A percentile compares a stretch with the other conserved stretches of the same genome.
phyloP scores from a whole-genome alignment of 1,284 basidiomycete genomes.

The Leucoagaricus sp. region DNA sequence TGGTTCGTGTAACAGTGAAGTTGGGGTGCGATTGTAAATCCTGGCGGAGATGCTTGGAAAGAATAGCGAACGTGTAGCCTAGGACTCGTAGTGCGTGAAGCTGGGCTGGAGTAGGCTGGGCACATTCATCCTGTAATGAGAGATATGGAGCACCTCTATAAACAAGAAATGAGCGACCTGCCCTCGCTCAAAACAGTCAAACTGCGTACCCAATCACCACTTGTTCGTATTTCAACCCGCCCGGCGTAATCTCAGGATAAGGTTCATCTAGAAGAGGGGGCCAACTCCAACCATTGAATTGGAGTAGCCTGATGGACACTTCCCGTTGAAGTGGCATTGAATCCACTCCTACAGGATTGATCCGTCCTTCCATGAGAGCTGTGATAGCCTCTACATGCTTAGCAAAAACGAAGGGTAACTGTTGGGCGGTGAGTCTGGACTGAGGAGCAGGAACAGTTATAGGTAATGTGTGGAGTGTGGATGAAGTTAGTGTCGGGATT shows the following conservation, averaged over 20 bases:
- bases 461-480: slow-evolving; percentile 12
- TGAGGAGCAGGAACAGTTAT: slow-evolving; percentile 14
- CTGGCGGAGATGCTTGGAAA: slow-evolving; percentile 34
- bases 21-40: slow-evolving; percentile 24
- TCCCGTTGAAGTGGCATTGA: slow-evolving; percentile 24
- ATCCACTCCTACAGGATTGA: slow-evolving; percentile 19
- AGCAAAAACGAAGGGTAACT: slow-evolving; percentile 38
- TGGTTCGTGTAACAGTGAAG: slow-evolving; percentile 28
- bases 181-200: background rate
- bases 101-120: slow-evolving; percentile 60
- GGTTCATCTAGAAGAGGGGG: slow-evolving; percentile 61
- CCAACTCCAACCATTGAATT: slow-evolving; percentile 60
- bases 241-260: slow-evolving; percentile 41
- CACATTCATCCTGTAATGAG: slow-evolving; percentile 47
- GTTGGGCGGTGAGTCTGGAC: slow-evolving; percentile 16
- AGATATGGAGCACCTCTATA: slow-evolving; percentile 63
- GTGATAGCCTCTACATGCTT: slow-evolving; percentile 51
- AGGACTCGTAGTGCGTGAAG: slow-evolving; percentile 68
- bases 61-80: slow-evolving; percentile 65
- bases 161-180: background rate
- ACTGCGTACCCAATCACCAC: slow-evolving; percentile 57
- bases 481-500: slow-evolving; percentile 12
- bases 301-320: slow-evolving; percentile 32
- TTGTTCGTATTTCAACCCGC: slow-evolving; percentile 62
- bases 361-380: slow-evolving; percentile 35